Conservation (phyloP, 345 rosid genomes). For the Gynandropsis gynandra region DNA sequence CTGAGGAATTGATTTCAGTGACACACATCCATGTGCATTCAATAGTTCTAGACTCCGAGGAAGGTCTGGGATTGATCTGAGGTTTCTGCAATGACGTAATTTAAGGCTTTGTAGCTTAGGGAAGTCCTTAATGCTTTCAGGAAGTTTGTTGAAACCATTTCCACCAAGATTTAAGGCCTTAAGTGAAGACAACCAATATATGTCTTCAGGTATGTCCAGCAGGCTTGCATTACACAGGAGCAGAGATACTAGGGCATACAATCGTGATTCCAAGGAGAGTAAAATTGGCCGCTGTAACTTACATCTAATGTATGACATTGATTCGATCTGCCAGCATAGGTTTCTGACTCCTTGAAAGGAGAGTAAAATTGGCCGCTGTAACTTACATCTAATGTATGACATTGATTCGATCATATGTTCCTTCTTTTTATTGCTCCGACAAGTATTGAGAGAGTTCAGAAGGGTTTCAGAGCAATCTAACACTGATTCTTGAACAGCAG, state of each 20-base stretch:
- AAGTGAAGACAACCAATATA: conserved; percentile 6
- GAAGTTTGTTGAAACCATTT: conserved; percentile 21
- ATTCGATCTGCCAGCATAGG: too few species aligned
- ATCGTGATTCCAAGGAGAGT: conserved; percentile 9
- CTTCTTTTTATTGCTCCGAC: too few species aligned
- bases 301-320: too few species aligned
- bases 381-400: too few species aligned
- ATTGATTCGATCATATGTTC: too few species aligned
- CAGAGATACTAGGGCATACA: conserved; percentile 8
- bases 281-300: conserved; percentile 1
- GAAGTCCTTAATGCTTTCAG: conserved; percentile 21
- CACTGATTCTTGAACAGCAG: background rate
- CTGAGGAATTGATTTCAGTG: background rate
- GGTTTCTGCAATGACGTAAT: conserved; percentile 19
- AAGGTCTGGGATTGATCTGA: conserved; percentile 20
- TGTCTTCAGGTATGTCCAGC: conserved; percentile 15
- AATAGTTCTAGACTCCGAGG: conserved; percentile 12
- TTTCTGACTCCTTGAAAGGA: too few species aligned
- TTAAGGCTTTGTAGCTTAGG: conserved; percentile 8
- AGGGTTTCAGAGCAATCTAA: background rate
- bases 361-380: too few species aligned
- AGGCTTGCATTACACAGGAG: background rate
- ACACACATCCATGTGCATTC: conserved; percentile 9
- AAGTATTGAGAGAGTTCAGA: conserved; percentile 1
- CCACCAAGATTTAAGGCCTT: conserved; percentile 6